A percentile compares a stretch with the other conserved stretches of the same genome.
Evolutionary conservation across 139 green algal genomes (phyloP).

Genomic region (Monoraphidium neglectum): DNA sequence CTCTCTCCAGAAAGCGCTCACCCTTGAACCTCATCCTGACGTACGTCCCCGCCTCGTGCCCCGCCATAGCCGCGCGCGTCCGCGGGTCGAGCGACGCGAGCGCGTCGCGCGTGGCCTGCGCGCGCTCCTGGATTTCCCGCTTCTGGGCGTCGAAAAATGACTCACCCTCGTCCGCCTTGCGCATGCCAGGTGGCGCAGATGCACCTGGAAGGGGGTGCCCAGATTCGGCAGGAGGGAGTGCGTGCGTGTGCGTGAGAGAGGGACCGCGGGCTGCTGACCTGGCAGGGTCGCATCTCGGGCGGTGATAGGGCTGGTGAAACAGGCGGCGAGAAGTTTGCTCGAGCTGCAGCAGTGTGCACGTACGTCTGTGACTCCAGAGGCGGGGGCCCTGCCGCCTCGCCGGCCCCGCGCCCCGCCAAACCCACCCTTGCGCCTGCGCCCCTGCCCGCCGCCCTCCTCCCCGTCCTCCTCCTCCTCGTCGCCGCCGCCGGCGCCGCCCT

Average conservation of each 20-base stretch:
- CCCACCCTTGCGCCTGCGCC: not conserved
- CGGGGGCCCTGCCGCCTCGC: not conserved
- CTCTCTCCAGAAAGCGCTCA: slow-evolving; percentile 10
- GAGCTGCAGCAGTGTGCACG: not conserved
- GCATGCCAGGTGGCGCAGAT: not conserved
- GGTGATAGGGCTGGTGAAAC: not conserved
- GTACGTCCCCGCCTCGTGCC: slow-evolving; percentile 84
- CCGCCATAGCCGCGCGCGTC: slow-evolving; percentile 84
- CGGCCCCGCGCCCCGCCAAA: not conserved
- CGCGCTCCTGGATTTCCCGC: slow-evolving; percentile 74
- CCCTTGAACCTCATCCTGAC: slow-evolving; percentile 83
- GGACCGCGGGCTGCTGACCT: not conserved
- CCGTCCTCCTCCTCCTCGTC: slow-evolving; percentile 43
- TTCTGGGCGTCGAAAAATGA: slow-evolving; percentile 93
- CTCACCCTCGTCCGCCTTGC: slow-evolving; percentile 56
- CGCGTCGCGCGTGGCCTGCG: slow-evolving; percentile 53
- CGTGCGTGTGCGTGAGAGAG: no score
- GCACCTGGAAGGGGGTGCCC: no score
- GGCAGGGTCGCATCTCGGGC: not conserved
- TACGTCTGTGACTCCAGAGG: not conserved
- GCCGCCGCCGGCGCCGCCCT: slow-evolving; percentile 19
- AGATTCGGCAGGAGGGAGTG: no score
- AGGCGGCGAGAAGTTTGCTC: not conserved
- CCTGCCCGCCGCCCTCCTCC: slow-evolving; percentile 33
- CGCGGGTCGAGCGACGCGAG: slow-evolving; percentile 78